Conservation (phyloP, 2,329 filamentous ascomycete genomes). For the Cadophora malorum region DNA sequence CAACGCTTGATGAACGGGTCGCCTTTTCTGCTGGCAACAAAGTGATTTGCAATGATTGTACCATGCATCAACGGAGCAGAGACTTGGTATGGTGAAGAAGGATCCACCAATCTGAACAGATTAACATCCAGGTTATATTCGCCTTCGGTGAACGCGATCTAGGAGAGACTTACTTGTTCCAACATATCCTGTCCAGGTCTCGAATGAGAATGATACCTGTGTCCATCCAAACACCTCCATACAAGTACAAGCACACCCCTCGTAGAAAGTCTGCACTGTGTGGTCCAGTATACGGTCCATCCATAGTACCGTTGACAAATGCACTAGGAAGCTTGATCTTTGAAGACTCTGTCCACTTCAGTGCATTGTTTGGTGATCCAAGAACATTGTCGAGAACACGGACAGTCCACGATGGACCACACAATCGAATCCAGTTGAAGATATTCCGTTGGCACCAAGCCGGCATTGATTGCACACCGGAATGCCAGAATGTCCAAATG, state of each 20-base stretch:
- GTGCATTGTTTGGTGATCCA: constrained; percentile 47
- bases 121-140: neutral
- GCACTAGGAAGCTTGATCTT: constrained; percentile 48
- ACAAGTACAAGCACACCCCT: constrained; percentile 49
- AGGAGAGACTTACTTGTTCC: constrained; percentile 41
- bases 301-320: constrained; percentile 53
- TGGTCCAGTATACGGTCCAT: constrained; percentile 50
- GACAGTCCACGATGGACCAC: constrained; percentile 50
- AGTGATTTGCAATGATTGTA: constrained; percentile 49
- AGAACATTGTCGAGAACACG: constrained; percentile 49
- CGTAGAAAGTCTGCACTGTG: constrained; percentile 57
- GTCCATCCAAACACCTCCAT: constrained; percentile 54
- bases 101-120: constrained; percentile 44
- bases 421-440: constrained; percentile 51
- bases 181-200: constrained; percentile 51
- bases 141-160: too few species aligned
- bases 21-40: constrained; percentile 51
- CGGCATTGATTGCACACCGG: constrained; percentile 48
- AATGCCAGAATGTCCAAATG: constrained; percentile 55
- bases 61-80: constrained; percentile 42
- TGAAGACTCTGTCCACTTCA: constrained; percentile 45
- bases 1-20: constrained; percentile 53
- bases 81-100: constrained; percentile 46
- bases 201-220: constrained; percentile 51
- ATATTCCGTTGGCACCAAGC: constrained; percentile 49